Base-by-base conservation (phyloP, 768 basidiomycete species). In the Podaxis mareebaensis region DNA sequence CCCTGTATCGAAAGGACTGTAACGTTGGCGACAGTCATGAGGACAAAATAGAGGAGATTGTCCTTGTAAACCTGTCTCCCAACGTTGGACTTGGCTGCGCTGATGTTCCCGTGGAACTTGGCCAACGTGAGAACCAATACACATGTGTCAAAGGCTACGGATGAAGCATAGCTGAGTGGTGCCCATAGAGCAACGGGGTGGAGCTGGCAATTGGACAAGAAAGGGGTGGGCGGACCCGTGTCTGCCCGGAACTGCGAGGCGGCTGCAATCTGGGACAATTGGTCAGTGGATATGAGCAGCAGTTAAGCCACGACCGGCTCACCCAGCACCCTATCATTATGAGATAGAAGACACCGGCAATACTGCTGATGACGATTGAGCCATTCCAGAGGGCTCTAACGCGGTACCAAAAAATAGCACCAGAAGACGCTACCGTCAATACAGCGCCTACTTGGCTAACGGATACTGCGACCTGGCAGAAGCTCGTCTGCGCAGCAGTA, bases 111-210 rank as follows among this genome's bases (percentile, higher is more conserved):
- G 20, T 46, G 59, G 24, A 60, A 60, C 26, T 38, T 49, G 38
- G 49, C 59, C 5, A 60, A 8, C 4, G 59, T 60, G 22, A 60
- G 38, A 2, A 60, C 24, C 6, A 60, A 26, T 20, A 60, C 59
- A 11, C 59, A 60, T 17, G 59, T 52, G 26, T 53, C 59, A 26
- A 52, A 60, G 12, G 59, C 59, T 28, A 60, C 59, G 33, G 59
- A 60, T 30, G 59, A 60, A 40, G 59, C 59, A 20, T 52, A 60
- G 59, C 59, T 60, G n/a, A 60, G 53, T 17, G 59, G 59, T 26
- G 59, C 48, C 59, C 59, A 60, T 1, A 36, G 38, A 28, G 38
- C 51, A 11, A 52, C 36, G 1, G 49, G 49, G 33, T 53, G 59
- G n/a, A 60, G 38, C 38, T 26, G 33, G 38, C 59, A 60, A 28